Evolutionary conservation across 768 basidiomycete species (phyloP), one percentile per base, ranked within the genome.

Genomic region (Tephrocybe sp.): DNA sequence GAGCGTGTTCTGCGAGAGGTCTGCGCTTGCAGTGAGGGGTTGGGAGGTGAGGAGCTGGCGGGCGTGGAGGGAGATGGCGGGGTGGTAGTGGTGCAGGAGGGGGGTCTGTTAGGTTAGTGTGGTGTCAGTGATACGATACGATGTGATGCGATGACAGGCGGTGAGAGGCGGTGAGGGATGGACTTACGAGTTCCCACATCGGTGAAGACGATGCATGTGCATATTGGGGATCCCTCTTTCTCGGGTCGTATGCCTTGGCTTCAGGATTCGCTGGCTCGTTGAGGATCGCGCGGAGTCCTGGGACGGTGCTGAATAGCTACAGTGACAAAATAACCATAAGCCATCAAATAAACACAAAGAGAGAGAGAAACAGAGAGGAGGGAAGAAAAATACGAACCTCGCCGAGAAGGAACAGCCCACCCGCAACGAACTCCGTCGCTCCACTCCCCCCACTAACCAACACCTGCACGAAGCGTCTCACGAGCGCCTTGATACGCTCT

Each of bases 1-100:
- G 19, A 98, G 81, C 0, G 94, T 95, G 71, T 97, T 94, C 50
- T 93, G 84, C 9, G 90, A 85, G 42, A 99, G 86, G 62, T 98
- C 95, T 0, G 92, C 79, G 8, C 82, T 86, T 9, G 89, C 87
- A 0, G 92, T 91, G 10, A 98, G 71, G 0, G 87, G 85, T 42
- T 85, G 76, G 7, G 77, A 79, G 1, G 73, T 62, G 43, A 98
- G 78, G 10, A 99, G 79, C 63, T 97, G 91, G 6, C 79, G 79
- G 0, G 93, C 88, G 59, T 94, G 92, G 1, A 96, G 81, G 0
- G 90, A 82, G 34, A 98, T 74, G 0, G 95, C 82, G 0, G 96
- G 97, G 65, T 99, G 97, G 66, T 86, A 93, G 66, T 98, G 96
- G 53, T 80, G 68, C 1, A 92, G 65, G 26, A 98, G 80, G 0